A percentile compares a stretch with the other conserved stretches of the same genome.
Conservation (phyloP, 2,329 filamentous ascomycete genomes). For the Stagonosporopsis rhizophila region DNA sequence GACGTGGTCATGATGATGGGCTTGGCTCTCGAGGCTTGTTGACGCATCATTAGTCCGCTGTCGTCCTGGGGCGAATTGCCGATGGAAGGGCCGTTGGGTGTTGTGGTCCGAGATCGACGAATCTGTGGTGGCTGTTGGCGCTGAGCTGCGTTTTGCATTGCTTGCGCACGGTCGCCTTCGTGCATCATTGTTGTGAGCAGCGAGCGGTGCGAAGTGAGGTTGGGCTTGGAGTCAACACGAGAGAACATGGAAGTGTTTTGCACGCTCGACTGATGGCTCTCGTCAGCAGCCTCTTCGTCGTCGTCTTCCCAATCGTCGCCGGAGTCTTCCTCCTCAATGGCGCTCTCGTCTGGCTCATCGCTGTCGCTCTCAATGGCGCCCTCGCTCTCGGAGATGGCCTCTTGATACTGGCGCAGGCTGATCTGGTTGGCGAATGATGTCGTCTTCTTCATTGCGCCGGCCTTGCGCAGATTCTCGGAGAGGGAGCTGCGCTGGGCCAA, state of each 20-base stretch:
- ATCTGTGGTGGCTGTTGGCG: slow-evolving; percentile 63
- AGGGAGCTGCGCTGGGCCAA: slow-evolving; percentile 62
- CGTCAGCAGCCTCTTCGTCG: slow-evolving; percentile 72
- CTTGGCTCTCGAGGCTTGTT: slow-evolving; percentile 70
- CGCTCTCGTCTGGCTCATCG: slow-evolving; percentile 65
- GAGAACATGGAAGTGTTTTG: slow-evolving; percentile 84
- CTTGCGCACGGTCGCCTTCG: slow-evolving; percentile 75
- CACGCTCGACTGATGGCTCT: slow-evolving; percentile 82
- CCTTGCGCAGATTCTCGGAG: slow-evolving; percentile 60
- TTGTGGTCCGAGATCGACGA: slow-evolving; percentile 68
- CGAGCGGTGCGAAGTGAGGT: slow-evolving; percentile 84
- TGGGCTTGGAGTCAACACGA: slow-evolving; percentile 85
- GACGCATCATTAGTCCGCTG: slow-evolving; percentile 65
- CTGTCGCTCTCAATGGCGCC: slow-evolving; percentile 66
- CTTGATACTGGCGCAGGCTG: slow-evolving; percentile 69
- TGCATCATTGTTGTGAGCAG: slow-evolving; percentile 90
- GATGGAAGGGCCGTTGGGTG: slow-evolving; percentile 71
- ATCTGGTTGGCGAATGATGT: slow-evolving; percentile 83
- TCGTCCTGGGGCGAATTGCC: slow-evolving; percentile 64
- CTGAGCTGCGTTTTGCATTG: slow-evolving; percentile 71
- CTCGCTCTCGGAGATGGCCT: slow-evolving; percentile 62
- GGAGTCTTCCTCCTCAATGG: slow-evolving; percentile 67
- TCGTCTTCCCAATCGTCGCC: slow-evolving; percentile 63
- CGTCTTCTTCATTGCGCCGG: slow-evolving; percentile 69
- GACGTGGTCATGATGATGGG: slow-evolving; percentile 78